Evolutionary conservation across 2,329 filamentous ascomycete species (phyloP), one percentile per base, ranked within the genome.

Genomic region (Cadophora malorum): DNA sequence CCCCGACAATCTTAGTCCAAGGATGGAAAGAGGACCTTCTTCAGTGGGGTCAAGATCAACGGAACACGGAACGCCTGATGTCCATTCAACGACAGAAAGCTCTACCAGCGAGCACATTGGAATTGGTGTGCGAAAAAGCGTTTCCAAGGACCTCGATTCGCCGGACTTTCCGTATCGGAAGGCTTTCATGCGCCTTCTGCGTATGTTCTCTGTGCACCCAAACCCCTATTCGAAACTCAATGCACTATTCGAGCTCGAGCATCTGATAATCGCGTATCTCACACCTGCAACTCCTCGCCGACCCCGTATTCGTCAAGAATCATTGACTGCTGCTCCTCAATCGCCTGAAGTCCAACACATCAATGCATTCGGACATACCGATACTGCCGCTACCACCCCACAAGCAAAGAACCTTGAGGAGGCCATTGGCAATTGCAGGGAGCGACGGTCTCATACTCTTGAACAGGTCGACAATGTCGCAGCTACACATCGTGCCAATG

Each of bases 151-250:
- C 21, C 63, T 73, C 41, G 74, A 76, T 10, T 74, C 75, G 38
- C 76, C 73, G 5, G 88, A 91, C 49, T 97, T 97, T 74, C 92
- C 92, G 0, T 97, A 95, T 76, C 88, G 88, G 63, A 88, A 89
- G 72, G 91, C 94, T 0, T 97, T 97, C 76, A 85, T 89, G 72
- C 89, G 90, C 14, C 83, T 98, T 0, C 83, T 98, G 38, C 89
- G 88, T 71, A 94, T 93, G 81, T 97, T 99, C 73, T 93, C 92
- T 52, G 92, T 94, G 4, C 92, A 96, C 72, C 92, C 93, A 0
- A 97, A 96, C 76, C 96, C 96, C 0, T 91, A 91, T 73, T 86
- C 88, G 25, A 99, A 99, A 79, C 85, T 99, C 14, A 90, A 91
- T 71, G 91, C 92, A 0, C 83, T 98, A 4, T 89, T 91, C 69